Evolutionary conservation across 768 basidiomycete species (phyloP).

Genomic region (Agaricus subrufescens): DNA sequence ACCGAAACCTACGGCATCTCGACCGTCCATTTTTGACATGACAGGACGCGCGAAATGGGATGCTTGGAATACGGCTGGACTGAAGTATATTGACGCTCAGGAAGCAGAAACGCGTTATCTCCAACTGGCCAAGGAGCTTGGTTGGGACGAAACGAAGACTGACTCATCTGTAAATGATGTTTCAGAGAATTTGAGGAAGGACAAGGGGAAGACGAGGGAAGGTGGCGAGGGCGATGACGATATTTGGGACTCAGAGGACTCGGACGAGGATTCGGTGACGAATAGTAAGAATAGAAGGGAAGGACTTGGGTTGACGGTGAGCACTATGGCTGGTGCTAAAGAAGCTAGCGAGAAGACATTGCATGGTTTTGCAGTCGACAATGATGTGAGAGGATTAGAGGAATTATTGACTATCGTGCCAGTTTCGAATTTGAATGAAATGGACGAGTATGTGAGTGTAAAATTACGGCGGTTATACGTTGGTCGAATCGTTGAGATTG

Average conservation of each 20-base stretch:
- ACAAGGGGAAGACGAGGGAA: neutral
- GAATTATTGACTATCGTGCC: conserved; percentile 38
- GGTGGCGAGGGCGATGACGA: conserved; percentile 22
- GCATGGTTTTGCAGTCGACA: conserved; percentile 61
- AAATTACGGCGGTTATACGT: neutral
- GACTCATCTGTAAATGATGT: neutral
- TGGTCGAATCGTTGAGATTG: conserved; percentile 3
- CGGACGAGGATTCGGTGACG: conserved; percentile 33
- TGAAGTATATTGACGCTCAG: conserved; percentile 35
- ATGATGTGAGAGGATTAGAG: conserved; percentile 42
- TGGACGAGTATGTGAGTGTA: conserved; percentile 69
- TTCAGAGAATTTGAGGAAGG: conserved; percentile 1
- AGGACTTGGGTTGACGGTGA: conserved; percentile 62
- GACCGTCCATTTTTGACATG: conserved; percentile 77
- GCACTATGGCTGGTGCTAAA: conserved; percentile 43
- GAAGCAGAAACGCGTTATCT: conserved; percentile 66
- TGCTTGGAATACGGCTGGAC: conserved; percentile 59
- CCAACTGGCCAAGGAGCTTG: conserved; percentile 60
- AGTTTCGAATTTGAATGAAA: conserved; percentile 46
- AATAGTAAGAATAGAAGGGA: conserved; percentile 23
- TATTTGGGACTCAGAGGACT: conserved; percentile 48
- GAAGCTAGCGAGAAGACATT: conserved; percentile 33
- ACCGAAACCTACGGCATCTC: conserved; percentile 43
- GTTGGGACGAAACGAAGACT: conserved; percentile 49
- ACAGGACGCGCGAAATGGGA: conserved; percentile 85